These are phyloP conservation scores for Toxicodendron radicans DNA, from an alignment of 345 rosid genomes.

Conservation along the genomic window DNA sequence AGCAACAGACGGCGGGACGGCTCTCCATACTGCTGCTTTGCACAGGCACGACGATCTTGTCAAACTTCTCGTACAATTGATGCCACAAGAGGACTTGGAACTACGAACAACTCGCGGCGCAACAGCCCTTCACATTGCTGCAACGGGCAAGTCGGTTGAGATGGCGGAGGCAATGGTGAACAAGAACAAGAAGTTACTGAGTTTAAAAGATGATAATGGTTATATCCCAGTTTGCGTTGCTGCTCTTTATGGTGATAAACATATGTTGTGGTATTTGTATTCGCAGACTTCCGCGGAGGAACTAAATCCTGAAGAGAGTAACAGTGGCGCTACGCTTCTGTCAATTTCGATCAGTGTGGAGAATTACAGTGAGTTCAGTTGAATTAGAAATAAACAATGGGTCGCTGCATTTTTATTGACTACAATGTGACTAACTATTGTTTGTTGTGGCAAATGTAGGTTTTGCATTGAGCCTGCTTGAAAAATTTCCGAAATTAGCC, in stretches of 20 bases:
- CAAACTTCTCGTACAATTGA: background rate
- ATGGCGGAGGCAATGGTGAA: background rate
- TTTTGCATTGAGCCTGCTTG: background rate
- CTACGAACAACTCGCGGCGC: background rate
- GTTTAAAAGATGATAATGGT: background rate
- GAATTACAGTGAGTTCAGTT: background rate
- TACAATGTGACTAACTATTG: too few species aligned
- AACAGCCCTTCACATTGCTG: background rate
- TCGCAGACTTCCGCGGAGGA: background rate
- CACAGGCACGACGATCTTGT: background rate
- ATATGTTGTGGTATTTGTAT: background rate
- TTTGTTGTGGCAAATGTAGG: background rate
- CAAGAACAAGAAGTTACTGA: background rate
- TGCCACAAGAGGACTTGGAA: background rate
- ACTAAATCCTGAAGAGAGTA: background rate
- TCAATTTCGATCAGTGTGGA: background rate
- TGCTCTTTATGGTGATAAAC: background rate
- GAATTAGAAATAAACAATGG: too few species aligned
- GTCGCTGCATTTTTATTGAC: background rate
- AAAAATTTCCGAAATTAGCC: background rate
- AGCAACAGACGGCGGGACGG: background rate
- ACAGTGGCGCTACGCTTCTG: background rate
- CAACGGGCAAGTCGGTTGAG: background rate
- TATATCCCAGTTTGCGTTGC: background rate
- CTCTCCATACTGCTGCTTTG: background rate